Evolutionary conservation across 1,284 basidiomycete species (phyloP).

Genomic region (Bondarzewia mesenterica): DNA sequence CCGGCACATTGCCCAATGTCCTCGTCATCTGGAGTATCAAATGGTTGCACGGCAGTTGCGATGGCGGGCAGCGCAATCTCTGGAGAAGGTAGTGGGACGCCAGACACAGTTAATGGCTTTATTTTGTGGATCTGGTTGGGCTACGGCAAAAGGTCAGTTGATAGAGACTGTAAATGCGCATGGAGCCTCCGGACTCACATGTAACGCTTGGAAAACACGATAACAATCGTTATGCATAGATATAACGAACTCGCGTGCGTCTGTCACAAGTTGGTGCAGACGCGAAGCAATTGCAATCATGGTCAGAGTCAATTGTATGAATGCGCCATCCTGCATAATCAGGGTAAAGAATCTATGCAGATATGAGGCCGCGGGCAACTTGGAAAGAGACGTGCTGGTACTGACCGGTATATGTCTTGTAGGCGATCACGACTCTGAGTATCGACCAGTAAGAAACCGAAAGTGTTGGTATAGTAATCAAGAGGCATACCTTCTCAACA

Average conservation of each 20-base stretch:
- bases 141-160: no score
- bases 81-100: not conserved
- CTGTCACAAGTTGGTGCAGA: conserved; percentile 36
- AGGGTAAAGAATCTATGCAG: conserved; percentile 45
- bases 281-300: conserved; percentile 55
- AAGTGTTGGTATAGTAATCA: not conserved
- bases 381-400: conserved; percentile 6
- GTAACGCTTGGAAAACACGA: conserved; percentile 19
- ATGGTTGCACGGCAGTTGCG: not conserved
- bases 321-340: conserved; percentile 63
- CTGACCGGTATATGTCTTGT: conserved; percentile 41
- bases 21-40: not conserved
- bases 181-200: conserved; percentile 14
- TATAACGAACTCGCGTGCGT: conserved; percentile 32
- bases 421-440: conserved; percentile 43
- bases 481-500: conserved; percentile 34
- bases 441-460: conserved; percentile 1
- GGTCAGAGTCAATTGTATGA: conserved; percentile 55
- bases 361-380: conserved; percentile 4
- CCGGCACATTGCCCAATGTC: not conserved
- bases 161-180: no score
- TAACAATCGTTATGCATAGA: conserved; percentile 20
- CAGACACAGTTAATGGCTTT: not conserved
- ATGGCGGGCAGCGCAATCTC: not conserved
- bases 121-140: not conserved